Percentiles rank a stretch among this genome's conserved stretches.
Evolutionary conservation across 2,329 filamentous ascomycete species (phyloP).

Genomic region (Xylariomycetidae sp.): DNA sequence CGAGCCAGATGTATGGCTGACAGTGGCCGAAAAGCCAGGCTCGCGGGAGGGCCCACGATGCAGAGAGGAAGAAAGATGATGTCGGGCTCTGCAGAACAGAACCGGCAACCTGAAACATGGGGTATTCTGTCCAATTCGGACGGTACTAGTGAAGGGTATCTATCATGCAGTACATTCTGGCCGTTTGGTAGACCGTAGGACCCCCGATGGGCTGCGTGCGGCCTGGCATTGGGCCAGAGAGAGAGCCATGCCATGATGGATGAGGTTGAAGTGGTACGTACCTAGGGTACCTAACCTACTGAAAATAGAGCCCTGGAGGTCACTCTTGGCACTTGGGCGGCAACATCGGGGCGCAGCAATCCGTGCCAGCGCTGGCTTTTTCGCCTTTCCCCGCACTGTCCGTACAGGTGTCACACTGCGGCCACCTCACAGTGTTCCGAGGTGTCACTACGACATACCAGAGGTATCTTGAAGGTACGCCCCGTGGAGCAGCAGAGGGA

Average conservation of each 20-base stretch:
- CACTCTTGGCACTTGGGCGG: too few relatives aligned
- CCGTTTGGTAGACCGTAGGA: conserved; percentile 16
- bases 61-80: conserved; percentile 15
- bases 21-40: conserved; percentile 21
- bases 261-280: conserved; percentile 16
- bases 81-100: conserved; percentile 14
- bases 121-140: conserved; percentile 12
- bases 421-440: too few relatives aligned
- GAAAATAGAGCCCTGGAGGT: too few relatives aligned
- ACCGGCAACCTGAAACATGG: conserved; percentile 30
- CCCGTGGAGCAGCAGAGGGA: too few relatives aligned
- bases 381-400: too few relatives aligned
- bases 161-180: conserved; percentile 13
- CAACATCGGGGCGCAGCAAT: too few relatives aligned
- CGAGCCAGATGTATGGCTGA: conserved; percentile 17
- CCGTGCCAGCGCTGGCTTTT: too few relatives aligned
- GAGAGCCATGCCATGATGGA: conserved; percentile 3
- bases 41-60: conserved; percentile 4
- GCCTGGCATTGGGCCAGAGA: conserved; percentile 9
- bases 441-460: too few relatives aligned
- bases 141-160: conserved; percentile 13
- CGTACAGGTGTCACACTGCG: too few relatives aligned
- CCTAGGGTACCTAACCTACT: too few relatives aligned
- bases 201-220: conserved; percentile 12
- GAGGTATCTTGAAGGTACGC: too few relatives aligned